phyloP scores from a whole-genome alignment of 2,329 filamentous ascomycete genomes.

The Pestalotiopsis sp. region DNA sequence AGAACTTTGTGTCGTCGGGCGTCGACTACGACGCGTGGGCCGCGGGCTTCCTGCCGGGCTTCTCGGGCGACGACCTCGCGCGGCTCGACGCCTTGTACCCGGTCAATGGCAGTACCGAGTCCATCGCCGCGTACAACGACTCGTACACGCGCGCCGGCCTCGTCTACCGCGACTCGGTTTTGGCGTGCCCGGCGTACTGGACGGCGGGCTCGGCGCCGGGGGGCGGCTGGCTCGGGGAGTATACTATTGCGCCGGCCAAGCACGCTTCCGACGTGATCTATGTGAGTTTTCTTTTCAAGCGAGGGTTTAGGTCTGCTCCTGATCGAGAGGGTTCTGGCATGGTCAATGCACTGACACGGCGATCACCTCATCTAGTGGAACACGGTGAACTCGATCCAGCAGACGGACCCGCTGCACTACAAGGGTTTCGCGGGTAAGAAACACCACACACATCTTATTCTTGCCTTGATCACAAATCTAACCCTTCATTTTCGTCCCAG shows the following conservation, averaged over 20 bases:
- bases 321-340: too few species aligned
- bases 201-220: slow-evolving; percentile 44
- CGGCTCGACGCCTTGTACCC: slow-evolving; percentile 50
- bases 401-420: slow-evolving; percentile 54
- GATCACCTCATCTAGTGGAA: slow-evolving; percentile 49
- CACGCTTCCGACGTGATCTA: slow-evolving; percentile 61
- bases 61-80: slow-evolving; percentile 41
- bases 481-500: slow-evolving; percentile 28
- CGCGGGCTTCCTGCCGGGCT: slow-evolving; percentile 50
- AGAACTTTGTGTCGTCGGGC: slow-evolving; percentile 57
- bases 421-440: slow-evolving; percentile 44
- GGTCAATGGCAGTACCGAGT: slow-evolving; percentile 45
- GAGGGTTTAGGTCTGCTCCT: not conserved
- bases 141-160: slow-evolving; percentile 55
- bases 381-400: slow-evolving; percentile 51
- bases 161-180: slow-evolving; percentile 58
- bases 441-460: not conserved
- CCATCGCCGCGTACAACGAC: slow-evolving; percentile 47
- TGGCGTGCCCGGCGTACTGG: slow-evolving; percentile 64
- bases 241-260: slow-evolving; percentile 59
- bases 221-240: slow-evolving; percentile 58
- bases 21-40: slow-evolving; percentile 56
- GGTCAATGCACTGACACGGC: not conserved
- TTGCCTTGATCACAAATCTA: not conserved
- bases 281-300: slow-evolving; percentile 35